These are phyloP conservation scores for Mangifera indica DNA, from an alignment of 345 rosid genomes.

Conservation along the genomic window DNA sequence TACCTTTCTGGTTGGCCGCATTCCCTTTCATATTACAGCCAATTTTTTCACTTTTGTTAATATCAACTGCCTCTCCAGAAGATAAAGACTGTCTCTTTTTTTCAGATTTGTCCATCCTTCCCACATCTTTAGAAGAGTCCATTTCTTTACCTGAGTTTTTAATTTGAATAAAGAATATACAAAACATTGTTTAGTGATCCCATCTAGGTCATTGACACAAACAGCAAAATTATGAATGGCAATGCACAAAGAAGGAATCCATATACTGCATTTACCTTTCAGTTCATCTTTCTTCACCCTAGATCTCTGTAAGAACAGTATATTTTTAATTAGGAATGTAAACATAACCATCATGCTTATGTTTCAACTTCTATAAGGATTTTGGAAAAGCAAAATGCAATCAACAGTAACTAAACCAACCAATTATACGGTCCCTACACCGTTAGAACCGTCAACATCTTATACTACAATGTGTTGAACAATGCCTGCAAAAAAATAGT, in stretches of 20 bases:
- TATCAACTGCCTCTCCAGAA: constrained; percentile 27
- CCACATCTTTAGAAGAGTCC: constrained; percentile 39
- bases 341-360: constrained; percentile 12
- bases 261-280: constrained; percentile 47
- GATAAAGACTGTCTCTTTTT: constrained; percentile 34
- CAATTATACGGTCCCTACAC: background rate
- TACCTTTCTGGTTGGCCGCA: constrained; percentile 30
- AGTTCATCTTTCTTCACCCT: constrained; percentile 50
- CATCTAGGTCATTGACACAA: constrained; percentile 4
- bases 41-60: constrained; percentile 38
- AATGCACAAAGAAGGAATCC: constrained; percentile 5
- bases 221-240: constrained; percentile 9
- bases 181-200: constrained; percentile 2
- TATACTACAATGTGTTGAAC: background rate
- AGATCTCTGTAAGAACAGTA: constrained; percentile 41
- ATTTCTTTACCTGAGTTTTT: constrained; percentile 34
- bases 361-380: background rate
- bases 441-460: background rate
- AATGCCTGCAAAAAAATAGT: background rate
- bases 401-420: background rate
- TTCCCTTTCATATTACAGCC: constrained; percentile 36
- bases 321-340: constrained; percentile 14
- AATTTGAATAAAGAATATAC: background rate
- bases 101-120: constrained; percentile 34
- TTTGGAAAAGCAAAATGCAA: background rate